Percentiles rank a stretch among this genome's conserved stretches.
These are phyloP conservation scores for Suhomyces bokatorum DNA, from an alignment of 1,139 yeast species.

Conservation along the genomic window DNA sequence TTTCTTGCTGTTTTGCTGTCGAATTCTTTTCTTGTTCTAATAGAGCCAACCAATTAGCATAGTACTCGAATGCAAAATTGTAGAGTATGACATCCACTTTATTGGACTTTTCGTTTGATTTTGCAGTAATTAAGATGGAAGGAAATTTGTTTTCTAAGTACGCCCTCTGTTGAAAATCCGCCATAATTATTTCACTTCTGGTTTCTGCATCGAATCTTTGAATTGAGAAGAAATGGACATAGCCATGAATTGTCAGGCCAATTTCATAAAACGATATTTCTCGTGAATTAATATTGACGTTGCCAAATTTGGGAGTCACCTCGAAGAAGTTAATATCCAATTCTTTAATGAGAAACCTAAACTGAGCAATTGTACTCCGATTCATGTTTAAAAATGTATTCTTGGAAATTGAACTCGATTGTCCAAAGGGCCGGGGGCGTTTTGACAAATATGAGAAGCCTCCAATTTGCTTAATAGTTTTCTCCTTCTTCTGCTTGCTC, in stretches of 20 bases:
- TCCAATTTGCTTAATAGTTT: constrained; percentile 3
- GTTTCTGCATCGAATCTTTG: constrained; percentile 20
- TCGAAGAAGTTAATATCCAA: constrained; percentile 27
- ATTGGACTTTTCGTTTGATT: constrained; percentile 21
- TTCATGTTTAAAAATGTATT: constrained; percentile 11
- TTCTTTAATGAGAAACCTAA: constrained; percentile 26
- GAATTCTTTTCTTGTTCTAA: constrained; percentile 1
- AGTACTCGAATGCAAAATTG: constrained; percentile 50
- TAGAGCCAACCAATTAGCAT: constrained; percentile 54
- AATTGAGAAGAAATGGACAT: constrained; percentile 22
- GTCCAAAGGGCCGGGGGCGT: constrained; percentile 17
- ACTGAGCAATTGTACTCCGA: constrained; percentile 18
- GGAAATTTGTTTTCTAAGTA: constrained; percentile 19
- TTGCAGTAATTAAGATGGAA: constrained; percentile 24
- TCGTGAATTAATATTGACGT: constrained; percentile 27
- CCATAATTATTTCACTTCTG: constrained; percentile 30
- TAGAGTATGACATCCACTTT: constrained; percentile 42
- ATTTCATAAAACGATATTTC: constrained; percentile 32
- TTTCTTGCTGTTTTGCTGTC: neutral
- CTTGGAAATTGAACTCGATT: constrained; percentile 8
- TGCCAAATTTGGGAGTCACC: constrained; percentile 48
- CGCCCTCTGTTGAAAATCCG: constrained; percentile 27
- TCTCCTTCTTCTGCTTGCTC: neutral
- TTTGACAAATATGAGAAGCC: constrained; percentile 12
- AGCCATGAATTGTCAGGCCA: constrained; percentile 36